Conservation (phyloP, 192 early-diverging fungal genomes). For the Rhizophlyctis rosea region DNA sequence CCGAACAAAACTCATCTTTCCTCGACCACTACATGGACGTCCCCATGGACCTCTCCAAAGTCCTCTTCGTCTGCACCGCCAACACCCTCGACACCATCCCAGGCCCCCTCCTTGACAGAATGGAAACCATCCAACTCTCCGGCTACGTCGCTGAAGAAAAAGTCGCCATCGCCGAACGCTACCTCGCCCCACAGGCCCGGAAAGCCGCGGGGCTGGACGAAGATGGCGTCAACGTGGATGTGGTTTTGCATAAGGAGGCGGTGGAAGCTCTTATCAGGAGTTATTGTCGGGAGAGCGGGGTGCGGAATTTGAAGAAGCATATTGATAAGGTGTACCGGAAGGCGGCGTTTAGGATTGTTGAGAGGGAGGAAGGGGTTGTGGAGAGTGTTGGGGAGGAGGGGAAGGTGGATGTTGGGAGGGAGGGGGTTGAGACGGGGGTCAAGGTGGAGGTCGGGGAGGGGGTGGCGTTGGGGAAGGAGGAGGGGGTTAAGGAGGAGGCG, state of each 20-base stretch:
- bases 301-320: constrained; percentile 97
- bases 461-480: constrained; percentile 27
- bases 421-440: constrained; percentile 24
- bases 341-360: constrained; percentile 85
- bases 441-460: constrained; percentile 8
- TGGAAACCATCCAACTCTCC: constrained; percentile 95
- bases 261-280: constrained; percentile 81
- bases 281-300: constrained; percentile 97
- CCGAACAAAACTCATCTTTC: constrained; percentile 96
- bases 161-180: constrained; percentile 90
- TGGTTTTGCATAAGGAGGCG: constrained; percentile 69
- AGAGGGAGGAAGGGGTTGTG: constrained; percentile 4
- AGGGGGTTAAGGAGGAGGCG: constrained; percentile 34
- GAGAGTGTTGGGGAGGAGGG: constrained; percentile 12
- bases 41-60: constrained; percentile 95
- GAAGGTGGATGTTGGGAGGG: constrained; percentile 34
- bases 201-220: constrained; percentile 74
- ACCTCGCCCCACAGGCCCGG: constrained; percentile 83
- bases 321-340: constrained; percentile 99
- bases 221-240: constrained; percentile 47
- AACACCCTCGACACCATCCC: constrained; percentile 98
- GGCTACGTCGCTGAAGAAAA: constrained; percentile 64
- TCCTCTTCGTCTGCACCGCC: constrained; percentile 98
- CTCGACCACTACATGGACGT: constrained; percentile 99
- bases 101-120: constrained; percentile 94